Conservation (phyloP, 148 eudicot genomes). For the Rheum nobile region DNA sequence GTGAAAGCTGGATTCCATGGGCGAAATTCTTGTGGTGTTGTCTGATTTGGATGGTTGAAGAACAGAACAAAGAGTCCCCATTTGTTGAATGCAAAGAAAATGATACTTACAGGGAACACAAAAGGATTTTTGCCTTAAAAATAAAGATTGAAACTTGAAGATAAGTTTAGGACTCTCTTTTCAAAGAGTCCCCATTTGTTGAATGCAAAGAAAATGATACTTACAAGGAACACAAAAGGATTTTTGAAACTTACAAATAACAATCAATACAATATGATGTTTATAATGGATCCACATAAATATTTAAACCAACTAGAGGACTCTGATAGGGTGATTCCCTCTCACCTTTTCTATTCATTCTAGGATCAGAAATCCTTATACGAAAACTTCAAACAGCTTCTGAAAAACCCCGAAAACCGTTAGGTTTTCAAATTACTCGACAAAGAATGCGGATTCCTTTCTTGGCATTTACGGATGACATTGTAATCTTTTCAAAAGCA, state of each 20-base stretch:
- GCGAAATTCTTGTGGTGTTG: background rate
- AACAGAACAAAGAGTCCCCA: background rate
- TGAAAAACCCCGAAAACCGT: too few relatives aligned
- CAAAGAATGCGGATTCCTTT: too few relatives aligned
- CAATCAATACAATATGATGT: too few relatives aligned
- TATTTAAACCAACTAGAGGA: too few relatives aligned
- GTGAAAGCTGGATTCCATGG: slow-evolving; percentile 2
- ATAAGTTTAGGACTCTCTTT: background rate
- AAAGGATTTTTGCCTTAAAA: background rate
- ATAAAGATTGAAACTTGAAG: background rate
- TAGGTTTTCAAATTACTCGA: too few relatives aligned
- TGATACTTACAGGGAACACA: background rate
- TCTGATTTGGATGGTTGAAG: background rate
- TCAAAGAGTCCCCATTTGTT: background rate
- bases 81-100: slow-evolving; percentile 1
- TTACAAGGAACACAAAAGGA: background rate
- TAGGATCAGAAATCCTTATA: too few relatives aligned
- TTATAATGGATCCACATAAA: too few relatives aligned
- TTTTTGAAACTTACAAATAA: background rate
- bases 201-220: slow-evolving; percentile 5
- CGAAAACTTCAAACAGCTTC: too few relatives aligned
- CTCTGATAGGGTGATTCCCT: too few relatives aligned
- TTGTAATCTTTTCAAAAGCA: too few relatives aligned
- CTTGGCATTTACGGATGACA: too few relatives aligned
- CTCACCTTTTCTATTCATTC: too few relatives aligned